phyloP scores from a whole-genome alignment of 2,329 filamentous ascomycete genomes.

The Acarospora socialis region DNA sequence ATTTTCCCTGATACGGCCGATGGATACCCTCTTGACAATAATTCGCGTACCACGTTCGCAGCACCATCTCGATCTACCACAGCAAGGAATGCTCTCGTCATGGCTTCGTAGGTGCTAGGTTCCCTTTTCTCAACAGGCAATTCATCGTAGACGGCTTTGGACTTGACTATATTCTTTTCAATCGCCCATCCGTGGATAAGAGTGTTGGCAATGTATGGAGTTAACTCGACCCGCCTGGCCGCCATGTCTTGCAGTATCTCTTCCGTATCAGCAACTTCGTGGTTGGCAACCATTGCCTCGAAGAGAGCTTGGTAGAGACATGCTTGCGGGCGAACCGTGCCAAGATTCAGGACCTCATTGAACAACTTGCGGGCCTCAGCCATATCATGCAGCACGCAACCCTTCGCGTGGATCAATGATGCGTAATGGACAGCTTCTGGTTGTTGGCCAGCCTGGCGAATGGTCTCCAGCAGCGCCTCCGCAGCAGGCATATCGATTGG shows the following conservation, averaged over 20 bases:
- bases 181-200: conserved; percentile 93
- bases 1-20: conserved; percentile 88
- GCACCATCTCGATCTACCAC: conserved; percentile 67
- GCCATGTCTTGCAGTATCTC: conserved; percentile 63
- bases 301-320: conserved; percentile 95
- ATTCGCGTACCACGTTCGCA: conserved; percentile 70
- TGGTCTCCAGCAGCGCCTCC: conserved; percentile 65
- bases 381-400: conserved; percentile 87
- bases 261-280: conserved; percentile 61
- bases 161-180: conserved; percentile 65
- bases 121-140: conserved; percentile 69
- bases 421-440: conserved; percentile 93
- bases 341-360: conserved; percentile 58
- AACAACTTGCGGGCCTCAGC: conserved; percentile 69
- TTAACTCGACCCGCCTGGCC: conserved; percentile 61
- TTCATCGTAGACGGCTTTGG: conserved; percentile 63
- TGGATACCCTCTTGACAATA: conserved; percentile 80
- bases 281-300: conserved; percentile 92
- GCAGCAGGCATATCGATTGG: conserved; percentile 80
- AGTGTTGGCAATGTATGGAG: conserved; percentile 95
- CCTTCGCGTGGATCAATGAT: conserved; percentile 87
- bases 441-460: conserved; percentile 56
- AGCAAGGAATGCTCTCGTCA: conserved; percentile 85
- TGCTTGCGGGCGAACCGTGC: conserved; percentile 55
- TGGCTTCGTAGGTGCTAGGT: conserved; percentile 96